Evolutionary conservation across 352 stramenopile species (phyloP), one percentile per base, ranked within the genome.

Genomic region (Phytophthora macrochlamydospora): DNA sequence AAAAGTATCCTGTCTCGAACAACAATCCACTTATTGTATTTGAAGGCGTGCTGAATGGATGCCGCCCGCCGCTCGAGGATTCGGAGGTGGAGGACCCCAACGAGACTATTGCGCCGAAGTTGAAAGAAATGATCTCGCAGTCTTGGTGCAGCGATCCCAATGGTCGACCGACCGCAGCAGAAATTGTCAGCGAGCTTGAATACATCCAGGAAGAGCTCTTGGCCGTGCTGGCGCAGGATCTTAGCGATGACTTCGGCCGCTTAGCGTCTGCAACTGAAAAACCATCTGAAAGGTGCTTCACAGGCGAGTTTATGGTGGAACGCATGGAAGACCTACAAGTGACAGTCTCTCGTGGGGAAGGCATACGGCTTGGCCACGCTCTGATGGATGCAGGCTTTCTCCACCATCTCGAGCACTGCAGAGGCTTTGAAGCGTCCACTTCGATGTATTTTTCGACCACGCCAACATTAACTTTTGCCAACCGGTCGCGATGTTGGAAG

Each of bases 361-460:
- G 65, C 3, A 51, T 87, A 9, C 76, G 80, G 0, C 55, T 91
- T 31, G 82, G 80, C 42, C 85, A 81, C 18, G 74, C 74, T 14
- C 51, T 89, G 1, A 91, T 91, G 80, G 82, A 89, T 35, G 78
- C 80, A 5, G 82, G 82, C 0, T 77, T 86, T 48, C 62, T 91
- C 33, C 82, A 91, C 7, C 82, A 91, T 52, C 7, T 76, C 37
- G 56, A 51, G 8, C 83, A 91, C 42, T 60, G 71, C 2, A 67
- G 60, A 6, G 46, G 65, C 7, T 87, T 87, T 43, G 69, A 79
- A 50, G 48, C 65, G 31, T 76, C 13, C 56, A 58, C 59, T 18
- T 46, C 68, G 1, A 56, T 76, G 33, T 89, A 89, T 59, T 86
- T 76, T 89, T 91, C n/a, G 79, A 90, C 59, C 49, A 78, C 51